phyloP scores from a whole-genome alignment of 169 alveolate genomes.

The Neospora caninum region DNA sequence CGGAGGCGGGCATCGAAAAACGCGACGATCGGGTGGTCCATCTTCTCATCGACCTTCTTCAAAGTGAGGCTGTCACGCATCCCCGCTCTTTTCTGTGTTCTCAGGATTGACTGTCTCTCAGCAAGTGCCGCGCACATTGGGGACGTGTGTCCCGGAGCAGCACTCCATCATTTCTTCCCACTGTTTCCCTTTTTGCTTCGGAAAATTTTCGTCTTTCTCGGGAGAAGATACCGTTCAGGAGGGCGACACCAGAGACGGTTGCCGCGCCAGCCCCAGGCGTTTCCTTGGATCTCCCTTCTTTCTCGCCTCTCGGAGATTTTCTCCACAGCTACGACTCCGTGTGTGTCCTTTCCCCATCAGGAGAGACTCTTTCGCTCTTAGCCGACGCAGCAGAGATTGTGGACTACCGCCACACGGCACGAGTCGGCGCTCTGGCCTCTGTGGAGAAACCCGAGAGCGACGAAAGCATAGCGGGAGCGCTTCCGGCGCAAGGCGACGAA shows the following conservation, averaged over 20 bases:
- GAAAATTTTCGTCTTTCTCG: not conserved
- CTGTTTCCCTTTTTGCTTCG: not conserved
- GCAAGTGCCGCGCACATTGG: too few relatives aligned
- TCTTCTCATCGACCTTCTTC: not conserved
- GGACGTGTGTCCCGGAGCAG: too few relatives aligned
- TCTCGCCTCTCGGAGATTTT: not conserved
- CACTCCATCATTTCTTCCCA: too few relatives aligned
- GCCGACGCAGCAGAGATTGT: slow-evolving; percentile 1
- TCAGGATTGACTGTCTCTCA: too few relatives aligned
- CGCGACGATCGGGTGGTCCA: not conserved
- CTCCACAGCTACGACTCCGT: not conserved
- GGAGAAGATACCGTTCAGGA: not conserved
- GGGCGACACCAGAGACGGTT: too few relatives aligned
- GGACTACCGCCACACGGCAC: not conserved
- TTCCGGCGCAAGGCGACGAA: not conserved
- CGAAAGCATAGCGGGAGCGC: not conserved
- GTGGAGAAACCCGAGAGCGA: not conserved
- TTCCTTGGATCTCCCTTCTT: not conserved
- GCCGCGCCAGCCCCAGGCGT: too few relatives aligned
- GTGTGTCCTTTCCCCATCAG: not conserved
- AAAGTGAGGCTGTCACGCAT: not conserved
- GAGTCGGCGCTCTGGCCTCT: not conserved
- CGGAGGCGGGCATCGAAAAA: not conserved
- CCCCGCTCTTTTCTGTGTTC: too few relatives aligned
- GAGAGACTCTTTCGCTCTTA: not conserved